These are phyloP conservation scores for Mycena rosella DNA, from an alignment of 768 basidiomycete species.

Conservation along the genomic window DNA sequence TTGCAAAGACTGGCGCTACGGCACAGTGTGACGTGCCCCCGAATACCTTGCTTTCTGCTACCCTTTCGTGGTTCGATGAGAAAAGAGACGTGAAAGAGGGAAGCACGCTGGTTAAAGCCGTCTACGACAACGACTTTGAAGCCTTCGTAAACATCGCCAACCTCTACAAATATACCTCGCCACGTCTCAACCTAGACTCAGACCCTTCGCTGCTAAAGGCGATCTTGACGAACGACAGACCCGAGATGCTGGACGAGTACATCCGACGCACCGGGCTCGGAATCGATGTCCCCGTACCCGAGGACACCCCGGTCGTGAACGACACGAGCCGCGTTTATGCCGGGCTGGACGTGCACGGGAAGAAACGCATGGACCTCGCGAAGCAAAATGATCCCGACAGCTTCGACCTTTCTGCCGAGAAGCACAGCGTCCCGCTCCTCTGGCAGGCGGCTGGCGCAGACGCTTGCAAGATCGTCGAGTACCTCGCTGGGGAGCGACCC, in stretches of 20 bases:
- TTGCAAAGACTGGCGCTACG: conserved; percentile 59
- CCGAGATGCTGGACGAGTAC: conserved; percentile 66
- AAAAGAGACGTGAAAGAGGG: no score
- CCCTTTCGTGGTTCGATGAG: no score
- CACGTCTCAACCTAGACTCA: background rate
- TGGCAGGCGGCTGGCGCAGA: conserved; percentile 56
- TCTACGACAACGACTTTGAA: conserved; percentile 61
- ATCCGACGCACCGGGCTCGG: conserved; percentile 65
- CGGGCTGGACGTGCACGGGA: no score
- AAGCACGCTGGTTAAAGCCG: conserved; percentile 47
- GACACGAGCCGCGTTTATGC: no score
- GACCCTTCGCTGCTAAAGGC: conserved; percentile 29
- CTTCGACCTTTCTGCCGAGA: background rate
- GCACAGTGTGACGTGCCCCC: conserved; percentile 57
- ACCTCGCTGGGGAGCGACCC: conserved; percentile 60
- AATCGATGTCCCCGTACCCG: conserved; percentile 21
- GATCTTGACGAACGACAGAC: conserved; percentile 56
- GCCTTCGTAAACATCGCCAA: conserved; percentile 60
- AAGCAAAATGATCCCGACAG: no score
- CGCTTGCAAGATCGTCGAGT: conserved; percentile 57
- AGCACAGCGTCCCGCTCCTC: conserved; percentile 45
- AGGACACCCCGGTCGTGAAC: no score
- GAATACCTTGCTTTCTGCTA: background rate
- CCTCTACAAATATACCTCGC: conserved; percentile 53
- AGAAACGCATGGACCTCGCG: no score